Conservation (phyloP, 495 filamentous ascomycete species). For the Podospora didyma region DNA sequence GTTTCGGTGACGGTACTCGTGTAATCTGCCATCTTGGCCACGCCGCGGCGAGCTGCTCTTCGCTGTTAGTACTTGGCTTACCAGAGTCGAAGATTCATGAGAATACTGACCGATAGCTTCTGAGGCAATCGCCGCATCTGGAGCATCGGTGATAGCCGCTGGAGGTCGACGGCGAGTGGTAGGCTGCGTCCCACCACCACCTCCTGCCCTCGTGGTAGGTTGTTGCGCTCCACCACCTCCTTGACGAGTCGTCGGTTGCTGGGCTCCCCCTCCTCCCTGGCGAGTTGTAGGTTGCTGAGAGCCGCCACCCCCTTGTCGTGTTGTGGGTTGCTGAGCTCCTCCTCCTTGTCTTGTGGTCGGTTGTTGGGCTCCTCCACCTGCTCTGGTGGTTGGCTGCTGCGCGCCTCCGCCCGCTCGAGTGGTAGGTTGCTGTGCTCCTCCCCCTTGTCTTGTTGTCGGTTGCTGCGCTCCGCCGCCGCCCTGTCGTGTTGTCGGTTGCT, state of each 20-base stretch:
- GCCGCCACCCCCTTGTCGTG: constrained; percentile 1
- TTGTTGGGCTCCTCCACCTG: not conserved
- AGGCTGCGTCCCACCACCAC: constrained; percentile 1
- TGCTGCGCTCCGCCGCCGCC: too few relatives aligned
- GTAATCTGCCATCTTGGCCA: constrained; percentile 5
- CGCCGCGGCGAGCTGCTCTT: not conserved
- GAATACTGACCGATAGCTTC: not conserved
- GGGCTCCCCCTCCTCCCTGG: not conserved
- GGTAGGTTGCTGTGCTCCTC: not conserved
- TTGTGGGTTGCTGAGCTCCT: not conserved
- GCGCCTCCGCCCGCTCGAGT: not conserved
- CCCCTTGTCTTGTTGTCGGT: not conserved
- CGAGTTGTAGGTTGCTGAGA: constrained; percentile 3
- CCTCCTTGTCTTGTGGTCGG: not conserved
- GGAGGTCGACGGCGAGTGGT: not conserved
- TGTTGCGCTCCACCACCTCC: not conserved
- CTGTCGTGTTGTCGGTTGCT: constrained; percentile 6
- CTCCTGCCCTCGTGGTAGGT: not conserved
- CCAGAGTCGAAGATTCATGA: not conserved
- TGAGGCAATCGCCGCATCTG: constrained; percentile 2
- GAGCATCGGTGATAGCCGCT: not conserved
- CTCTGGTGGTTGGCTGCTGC: constrained; percentile 1
- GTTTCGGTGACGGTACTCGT: constrained; percentile 24
- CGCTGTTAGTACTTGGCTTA: not conserved
- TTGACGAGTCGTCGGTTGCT: constrained; percentile 4